These are phyloP conservation scores for Rosa rugosa DNA, from an alignment of 306 rosid species.

Conservation along the genomic window DNA sequence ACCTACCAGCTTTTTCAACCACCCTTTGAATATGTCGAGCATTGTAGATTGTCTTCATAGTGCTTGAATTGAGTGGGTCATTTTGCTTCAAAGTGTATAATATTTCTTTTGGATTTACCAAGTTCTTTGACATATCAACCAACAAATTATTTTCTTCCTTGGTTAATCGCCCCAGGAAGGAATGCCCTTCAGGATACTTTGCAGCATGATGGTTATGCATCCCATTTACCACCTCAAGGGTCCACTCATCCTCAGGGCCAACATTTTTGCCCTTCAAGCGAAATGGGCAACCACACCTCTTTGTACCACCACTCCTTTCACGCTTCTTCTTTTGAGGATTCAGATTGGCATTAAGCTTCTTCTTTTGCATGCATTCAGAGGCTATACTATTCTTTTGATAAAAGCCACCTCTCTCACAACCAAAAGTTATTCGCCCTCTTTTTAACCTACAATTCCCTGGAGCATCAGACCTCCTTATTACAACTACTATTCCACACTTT, in stretches of 20 bases:
- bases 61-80: not conserved
- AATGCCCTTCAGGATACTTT: not conserved
- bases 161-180: not conserved
- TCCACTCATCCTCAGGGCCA: not conserved
- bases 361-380: too few species aligned
- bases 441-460: not conserved
- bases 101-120: not conserved
- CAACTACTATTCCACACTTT: not conserved
- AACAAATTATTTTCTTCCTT: not conserved
- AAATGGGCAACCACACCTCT: slow-evolving; percentile 6
- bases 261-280: not conserved
- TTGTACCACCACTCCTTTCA: not conserved
- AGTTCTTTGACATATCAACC: not conserved
- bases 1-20: not conserved
- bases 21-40: not conserved
- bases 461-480: not conserved
- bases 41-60: slow-evolving; percentile 5
- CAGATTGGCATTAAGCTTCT: not conserved
- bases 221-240: not conserved
- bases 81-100: not conserved
- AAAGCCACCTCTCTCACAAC: not conserved
- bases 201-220: not conserved
- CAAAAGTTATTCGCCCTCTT: not conserved
- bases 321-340: not conserved
- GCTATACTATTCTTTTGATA: not conserved